phyloP scores from a whole-genome alignment of 176 grass and related monocot genomes.

The Dactylis glomerata region DNA sequence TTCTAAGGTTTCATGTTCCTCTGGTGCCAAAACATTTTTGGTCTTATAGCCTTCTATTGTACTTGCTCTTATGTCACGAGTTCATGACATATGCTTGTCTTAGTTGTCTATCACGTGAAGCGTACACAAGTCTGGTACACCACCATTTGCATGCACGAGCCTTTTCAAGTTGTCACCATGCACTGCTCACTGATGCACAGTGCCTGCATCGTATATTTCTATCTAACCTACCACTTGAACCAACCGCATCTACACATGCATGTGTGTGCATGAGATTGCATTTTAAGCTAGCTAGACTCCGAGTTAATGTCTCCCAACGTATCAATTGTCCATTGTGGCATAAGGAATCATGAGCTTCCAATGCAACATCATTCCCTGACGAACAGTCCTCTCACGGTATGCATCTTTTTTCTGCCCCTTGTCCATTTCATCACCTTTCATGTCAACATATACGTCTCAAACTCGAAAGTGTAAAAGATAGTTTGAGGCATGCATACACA shows the following conservation, averaged over 20 bases:
- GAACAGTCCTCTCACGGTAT: not conserved
- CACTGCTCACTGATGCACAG: not conserved
- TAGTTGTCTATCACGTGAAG: not conserved
- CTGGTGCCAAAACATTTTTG: too few species aligned
- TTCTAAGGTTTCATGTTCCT: too few species aligned
- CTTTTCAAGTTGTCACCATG: constrained; percentile 1
- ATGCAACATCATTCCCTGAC: not conserved
- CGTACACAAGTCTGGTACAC: not conserved
- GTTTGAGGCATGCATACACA: not conserved
- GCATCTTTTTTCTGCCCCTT: not conserved
- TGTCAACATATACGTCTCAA: not conserved
- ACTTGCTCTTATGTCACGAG: not conserved
- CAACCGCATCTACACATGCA: not conserved
- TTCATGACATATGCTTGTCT: not conserved
- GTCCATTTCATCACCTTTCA: constrained; percentile 1
- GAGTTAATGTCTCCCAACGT: not conserved
- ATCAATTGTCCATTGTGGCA: not conserved
- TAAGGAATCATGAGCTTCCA: constrained; percentile 7
- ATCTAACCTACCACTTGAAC: not conserved
- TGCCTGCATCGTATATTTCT: not conserved
- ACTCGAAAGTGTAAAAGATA: constrained; percentile 7
- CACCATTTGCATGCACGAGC: not conserved
- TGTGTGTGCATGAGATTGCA: not conserved
- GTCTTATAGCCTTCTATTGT: too few species aligned
- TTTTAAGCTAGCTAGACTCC: not conserved